These are phyloP conservation scores for Cryptomeria japonica DNA, from an alignment of 75 land plant genomes.

Conservation along the genomic window DNA sequence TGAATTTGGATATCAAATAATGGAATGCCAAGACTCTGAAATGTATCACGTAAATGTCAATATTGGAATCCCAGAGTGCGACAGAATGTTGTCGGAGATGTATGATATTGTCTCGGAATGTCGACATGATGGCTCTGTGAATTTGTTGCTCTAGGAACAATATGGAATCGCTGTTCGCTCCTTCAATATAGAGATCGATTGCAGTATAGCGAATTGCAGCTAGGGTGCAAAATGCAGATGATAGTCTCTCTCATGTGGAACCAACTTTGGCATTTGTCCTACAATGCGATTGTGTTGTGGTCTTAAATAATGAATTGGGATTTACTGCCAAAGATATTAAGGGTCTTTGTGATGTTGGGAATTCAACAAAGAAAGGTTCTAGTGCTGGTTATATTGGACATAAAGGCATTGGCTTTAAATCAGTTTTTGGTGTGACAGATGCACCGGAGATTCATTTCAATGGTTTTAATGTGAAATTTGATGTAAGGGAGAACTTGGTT, in stretches of 20 bases:
- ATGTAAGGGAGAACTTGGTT: constrained; percentile 87
- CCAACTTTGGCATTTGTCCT: constrained; percentile 81
- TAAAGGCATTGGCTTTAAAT: constrained; percentile 98
- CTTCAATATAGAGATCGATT: too few species aligned
- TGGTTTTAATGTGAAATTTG: constrained; percentile 97
- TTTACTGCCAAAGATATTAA: constrained; percentile 80
- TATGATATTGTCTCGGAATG: too few species aligned
- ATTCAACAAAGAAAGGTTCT: constrained; percentile 87
- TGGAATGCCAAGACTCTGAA: too few species aligned
- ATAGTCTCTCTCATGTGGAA: constrained; percentile 58
- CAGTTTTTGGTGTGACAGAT: constrained; percentile 95
- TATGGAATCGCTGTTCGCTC: too few species aligned
- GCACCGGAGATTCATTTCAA: constrained; percentile 96
- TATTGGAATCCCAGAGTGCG: too few species aligned
- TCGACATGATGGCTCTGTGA: too few species aligned
- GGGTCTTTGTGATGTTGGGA: constrained; percentile 97
- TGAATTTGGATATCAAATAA: too few species aligned
- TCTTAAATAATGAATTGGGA: constrained; percentile 88
- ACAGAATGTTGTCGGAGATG: too few species aligned
- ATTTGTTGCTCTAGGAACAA: too few species aligned
- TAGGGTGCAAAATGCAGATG: constrained; percentile 99
- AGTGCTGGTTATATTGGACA: constrained; percentile 88
- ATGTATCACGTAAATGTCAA: too few species aligned
- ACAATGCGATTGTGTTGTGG: constrained; percentile 57
- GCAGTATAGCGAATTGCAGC: too few species aligned